A percentile compares a stretch with the other conserved stretches of the same genome.
These are phyloP conservation scores for Lachnellula hyalina DNA, from an alignment of 2,329 filamentous ascomycete genomes.

Conservation along the genomic window DNA sequence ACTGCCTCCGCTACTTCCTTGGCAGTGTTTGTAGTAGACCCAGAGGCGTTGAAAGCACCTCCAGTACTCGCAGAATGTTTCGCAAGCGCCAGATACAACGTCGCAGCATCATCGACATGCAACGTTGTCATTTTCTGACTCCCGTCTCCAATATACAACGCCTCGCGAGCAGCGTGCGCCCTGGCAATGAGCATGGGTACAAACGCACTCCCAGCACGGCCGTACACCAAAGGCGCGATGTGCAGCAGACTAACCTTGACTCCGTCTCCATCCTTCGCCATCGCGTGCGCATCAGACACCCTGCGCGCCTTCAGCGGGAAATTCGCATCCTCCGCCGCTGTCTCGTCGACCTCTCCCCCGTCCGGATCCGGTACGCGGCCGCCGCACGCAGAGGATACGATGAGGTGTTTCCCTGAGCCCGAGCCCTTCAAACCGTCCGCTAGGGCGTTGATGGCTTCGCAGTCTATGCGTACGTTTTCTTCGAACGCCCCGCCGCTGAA, in stretches of 20 bases:
- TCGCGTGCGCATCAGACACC: slow-evolving; percentile 30
- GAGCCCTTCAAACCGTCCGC: slow-evolving; percentile 25
- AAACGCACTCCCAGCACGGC: slow-evolving; percentile 30
- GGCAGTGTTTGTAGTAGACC: not conserved
- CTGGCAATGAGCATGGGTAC: slow-evolving; percentile 28
- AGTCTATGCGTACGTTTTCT: slow-evolving; percentile 21
- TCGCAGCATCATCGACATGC: not conserved
- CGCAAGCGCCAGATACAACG: not conserved
- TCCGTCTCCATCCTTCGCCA: slow-evolving; percentile 27
- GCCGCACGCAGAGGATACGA: slow-evolving; percentile 32
- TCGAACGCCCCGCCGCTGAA: too few relatives aligned
- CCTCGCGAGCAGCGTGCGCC: not conserved
- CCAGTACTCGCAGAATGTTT: not conserved
- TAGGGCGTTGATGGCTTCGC: slow-evolving; percentile 36
- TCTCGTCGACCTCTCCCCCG: slow-evolving; percentile 30
- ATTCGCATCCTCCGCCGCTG: slow-evolving; percentile 14
- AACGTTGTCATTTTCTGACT: not conserved
- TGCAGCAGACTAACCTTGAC: slow-evolving; percentile 35
- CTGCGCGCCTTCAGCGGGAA: slow-evolving; percentile 25
- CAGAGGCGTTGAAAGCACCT: not conserved
- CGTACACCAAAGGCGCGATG: slow-evolving; percentile 41
- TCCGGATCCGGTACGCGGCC: slow-evolving; percentile 6
- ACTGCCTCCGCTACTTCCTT: slow-evolving; percentile 5
- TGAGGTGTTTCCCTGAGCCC: slow-evolving; percentile 33
- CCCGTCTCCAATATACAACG: not conserved